These are phyloP conservation scores for Kingdonia uniflora DNA, from an alignment of 164 flowering plant species.

Conservation along the genomic window DNA sequence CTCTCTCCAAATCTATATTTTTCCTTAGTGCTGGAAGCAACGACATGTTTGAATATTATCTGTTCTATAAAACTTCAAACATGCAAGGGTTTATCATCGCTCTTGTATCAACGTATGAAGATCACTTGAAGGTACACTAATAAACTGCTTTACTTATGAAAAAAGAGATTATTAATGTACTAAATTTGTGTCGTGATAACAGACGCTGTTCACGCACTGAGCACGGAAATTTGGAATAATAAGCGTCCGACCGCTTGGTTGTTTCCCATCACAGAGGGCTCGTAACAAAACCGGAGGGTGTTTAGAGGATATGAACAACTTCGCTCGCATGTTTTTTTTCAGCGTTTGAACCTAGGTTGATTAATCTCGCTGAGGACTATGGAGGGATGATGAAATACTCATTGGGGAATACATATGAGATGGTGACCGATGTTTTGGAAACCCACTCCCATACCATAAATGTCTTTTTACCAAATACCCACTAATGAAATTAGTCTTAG, in stretches of 20 bases:
- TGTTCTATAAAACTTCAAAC: constrained; percentile 6
- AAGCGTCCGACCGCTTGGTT: constrained; percentile 39
- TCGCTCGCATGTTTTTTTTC: constrained; percentile 18
- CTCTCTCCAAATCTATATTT: constrained; percentile 31
- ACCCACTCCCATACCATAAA: too few species aligned
- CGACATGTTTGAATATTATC: constrained; percentile 28
- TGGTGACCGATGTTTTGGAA: too few species aligned
- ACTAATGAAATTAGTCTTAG: too few species aligned
- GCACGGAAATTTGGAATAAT: constrained; percentile 43
- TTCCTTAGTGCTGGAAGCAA: constrained; percentile 45
- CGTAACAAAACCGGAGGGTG: constrained; percentile 21
- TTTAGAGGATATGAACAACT: constrained; percentile 21
- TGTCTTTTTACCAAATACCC: too few species aligned
- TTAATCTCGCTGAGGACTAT: constrained; percentile 22
- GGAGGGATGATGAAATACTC: constrained; percentile 30
- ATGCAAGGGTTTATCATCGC: constrained; percentile 15
- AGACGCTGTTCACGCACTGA: constrained; percentile 28
- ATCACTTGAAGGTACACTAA: constrained; percentile 23
- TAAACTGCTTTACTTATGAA: too few species aligned
- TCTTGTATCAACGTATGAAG: constrained; percentile 18
- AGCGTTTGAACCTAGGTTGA: constrained; percentile 14
- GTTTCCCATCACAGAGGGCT: constrained; percentile 32
- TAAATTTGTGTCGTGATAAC: background rate
- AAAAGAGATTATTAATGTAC: too few species aligned
- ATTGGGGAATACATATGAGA: constrained; percentile 35